phyloP scores from a whole-genome alignment of 495 filamentous ascomycete species.

The Bryoglossum gracile region DNA sequence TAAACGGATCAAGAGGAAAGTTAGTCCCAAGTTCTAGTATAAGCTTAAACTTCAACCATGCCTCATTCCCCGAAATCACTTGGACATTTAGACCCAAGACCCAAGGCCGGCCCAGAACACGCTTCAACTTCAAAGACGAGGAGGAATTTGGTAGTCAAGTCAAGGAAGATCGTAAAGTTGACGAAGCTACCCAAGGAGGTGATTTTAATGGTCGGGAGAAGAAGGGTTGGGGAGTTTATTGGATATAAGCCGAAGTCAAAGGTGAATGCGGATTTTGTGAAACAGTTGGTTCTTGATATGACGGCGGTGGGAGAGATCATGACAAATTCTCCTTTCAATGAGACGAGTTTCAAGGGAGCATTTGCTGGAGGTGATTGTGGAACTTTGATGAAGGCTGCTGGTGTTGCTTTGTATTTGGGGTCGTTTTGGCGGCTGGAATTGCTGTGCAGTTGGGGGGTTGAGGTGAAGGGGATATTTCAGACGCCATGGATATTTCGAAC shows the following conservation, averaged over 20 bases:
- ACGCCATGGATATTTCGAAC: too few species aligned
- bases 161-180: conserved; percentile 3
- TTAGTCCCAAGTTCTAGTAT: too few species aligned
- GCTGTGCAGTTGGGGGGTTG: not conserved
- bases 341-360: conserved; percentile 31
- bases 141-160: too few species aligned
- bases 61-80: too few species aligned
- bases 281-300: conserved; percentile 31
- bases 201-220: conserved; percentile 11
- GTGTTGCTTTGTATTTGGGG: conserved; percentile 16
- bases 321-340: conserved; percentile 25
- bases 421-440: conserved; percentile 14
- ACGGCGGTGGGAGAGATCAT: conserved; percentile 28
- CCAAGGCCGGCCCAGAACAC: too few species aligned
- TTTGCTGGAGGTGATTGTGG: conserved; percentile 36
- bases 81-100: too few species aligned
- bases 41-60: too few species aligned
- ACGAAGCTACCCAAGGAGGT: not conserved
- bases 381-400: conserved; percentile 21
- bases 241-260: conserved; percentile 23
- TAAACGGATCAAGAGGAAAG: too few species aligned
- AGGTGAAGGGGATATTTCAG: too few species aligned
- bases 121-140: too few species aligned
- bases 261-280: conserved; percentile 22
- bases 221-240: conserved; percentile 18